Evolutionary conservation across 192 early-diverging fungal species (phyloP), one percentile per base, ranked within the genome.

Genomic region (Podila horticola): DNA sequence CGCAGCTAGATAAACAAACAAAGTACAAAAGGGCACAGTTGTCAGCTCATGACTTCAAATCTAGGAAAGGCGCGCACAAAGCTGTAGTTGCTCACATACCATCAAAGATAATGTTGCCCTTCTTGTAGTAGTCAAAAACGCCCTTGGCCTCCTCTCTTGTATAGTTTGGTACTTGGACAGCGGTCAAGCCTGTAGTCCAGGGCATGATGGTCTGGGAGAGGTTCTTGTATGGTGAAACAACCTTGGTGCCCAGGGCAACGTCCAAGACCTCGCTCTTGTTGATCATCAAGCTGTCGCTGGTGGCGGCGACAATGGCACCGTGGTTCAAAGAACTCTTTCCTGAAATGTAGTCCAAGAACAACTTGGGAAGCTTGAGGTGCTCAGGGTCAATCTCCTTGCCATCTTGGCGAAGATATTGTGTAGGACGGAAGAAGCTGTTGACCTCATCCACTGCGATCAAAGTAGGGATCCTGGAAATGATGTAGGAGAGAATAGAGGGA

Each of bases 371-470:
- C 26, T 74, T 71, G 22, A 90, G 66, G 29, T 73, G 69, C 69
- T 67, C 62, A 58, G 86, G 72, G 13, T 84, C 83, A 24, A 90
- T 73, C 7, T 71, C 73, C 58, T 74, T 69, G 60, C 68, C 77
- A 33, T 86, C 83, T 29, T 74, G 34, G 62, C 73, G 71, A 57
- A 68, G 29, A 58, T 88, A 90, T 38, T 84, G 64, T 64, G 88
- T 86, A 13, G 66, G 73, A 49, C 75, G 74, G 74, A 84, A 88
- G 36, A 90, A 83, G 22, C 71, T 76, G 74, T 87, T 86, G 64
- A 90, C 26, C 70, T 82, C 84, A 62, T 90, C 88, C 50, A 90
- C 70, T 50, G 87, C 88, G 33, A 90, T 63, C 22, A 88, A 63
- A 28, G 86, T 72, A 24, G 87, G 87, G 45, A 75, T 83, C 24